Conservation (phyloP, 176 grass and related monocot species). For the Juncus inflexus region DNA sequence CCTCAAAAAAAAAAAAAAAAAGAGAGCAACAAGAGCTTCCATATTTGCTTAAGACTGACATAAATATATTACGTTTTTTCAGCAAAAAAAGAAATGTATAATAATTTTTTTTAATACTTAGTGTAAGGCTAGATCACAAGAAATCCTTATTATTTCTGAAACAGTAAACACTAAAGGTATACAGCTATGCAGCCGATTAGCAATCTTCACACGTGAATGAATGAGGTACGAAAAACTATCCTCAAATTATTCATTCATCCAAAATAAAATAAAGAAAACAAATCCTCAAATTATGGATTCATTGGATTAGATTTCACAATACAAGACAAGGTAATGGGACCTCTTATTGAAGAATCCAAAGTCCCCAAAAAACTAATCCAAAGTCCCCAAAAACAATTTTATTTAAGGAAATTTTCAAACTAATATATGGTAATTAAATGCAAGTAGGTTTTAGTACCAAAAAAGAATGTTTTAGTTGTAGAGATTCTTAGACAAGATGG, state of each 20-base stretch:
- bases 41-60: too few relatives aligned
- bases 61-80: too few relatives aligned
- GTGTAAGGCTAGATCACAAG: not conserved
- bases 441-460: not conserved
- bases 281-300: constrained; percentile 18
- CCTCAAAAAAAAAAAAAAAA: too few relatives aligned
- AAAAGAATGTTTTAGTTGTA: constrained; percentile 28
- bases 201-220: constrained; percentile 28
- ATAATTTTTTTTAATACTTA: not conserved
- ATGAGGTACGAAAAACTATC: not conserved
- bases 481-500: constrained; percentile 17
- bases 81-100: too few relatives aligned
- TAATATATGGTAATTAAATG: not conserved
- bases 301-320: constrained; percentile 16
- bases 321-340: constrained; percentile 23
- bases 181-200: constrained; percentile 5
- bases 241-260: too few relatives aligned
- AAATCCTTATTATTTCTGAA: not conserved
- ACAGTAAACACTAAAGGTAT: not conserved
- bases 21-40: too few relatives aligned
- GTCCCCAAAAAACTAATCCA: not conserved
- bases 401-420: too few relatives aligned
- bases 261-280: too few relatives aligned
- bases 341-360: constrained; percentile 19
- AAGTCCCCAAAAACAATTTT: too few relatives aligned